These are phyloP conservation scores for Colletotrichum nymphaeae DNA, from an alignment of 2,329 filamentous ascomycete species.

Conservation along the genomic window DNA sequence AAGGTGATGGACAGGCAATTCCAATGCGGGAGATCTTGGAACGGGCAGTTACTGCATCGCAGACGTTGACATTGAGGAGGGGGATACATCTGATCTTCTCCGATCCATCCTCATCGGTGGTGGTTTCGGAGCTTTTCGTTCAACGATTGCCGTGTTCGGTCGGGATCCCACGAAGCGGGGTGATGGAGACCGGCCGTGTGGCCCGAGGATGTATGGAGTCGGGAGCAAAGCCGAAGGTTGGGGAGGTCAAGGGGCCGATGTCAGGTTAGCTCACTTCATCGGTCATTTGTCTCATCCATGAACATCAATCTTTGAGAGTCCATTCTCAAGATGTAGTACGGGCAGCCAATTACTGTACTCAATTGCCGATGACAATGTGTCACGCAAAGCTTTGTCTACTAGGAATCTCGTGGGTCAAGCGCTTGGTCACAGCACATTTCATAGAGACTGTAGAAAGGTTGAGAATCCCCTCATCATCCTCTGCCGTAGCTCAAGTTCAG, in stretches of 20 bases:
- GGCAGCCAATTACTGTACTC: no score
- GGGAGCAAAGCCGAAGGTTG: neutral
- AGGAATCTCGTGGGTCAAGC: accelerated
- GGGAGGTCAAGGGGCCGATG: accelerated
- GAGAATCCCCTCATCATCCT: no score
- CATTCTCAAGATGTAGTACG: no score
- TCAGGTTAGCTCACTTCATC: neutral
- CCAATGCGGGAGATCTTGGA: neutral
- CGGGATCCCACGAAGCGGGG: neutral
- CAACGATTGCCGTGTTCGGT: neutral
- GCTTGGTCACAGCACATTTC: neutral
- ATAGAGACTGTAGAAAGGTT: accelerated
- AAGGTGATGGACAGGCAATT: neutral
- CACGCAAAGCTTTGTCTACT: no score
- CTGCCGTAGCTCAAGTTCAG: no score
- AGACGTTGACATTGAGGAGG: neutral
- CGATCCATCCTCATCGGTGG: neutral
- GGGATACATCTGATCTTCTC: neutral
- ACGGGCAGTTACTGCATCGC: neutral
- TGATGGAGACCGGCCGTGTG: neutral
- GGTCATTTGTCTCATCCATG: neutral
- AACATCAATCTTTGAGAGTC: neutral
- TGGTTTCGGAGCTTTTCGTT: neutral
- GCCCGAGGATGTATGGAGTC: neutral
- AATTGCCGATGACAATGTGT: no score